Percentiles rank a stretch among this genome's conserved stretches.
phyloP scores from a whole-genome alignment of 1,284 basidiomycete genomes.

The Veloboletus limbatus region DNA sequence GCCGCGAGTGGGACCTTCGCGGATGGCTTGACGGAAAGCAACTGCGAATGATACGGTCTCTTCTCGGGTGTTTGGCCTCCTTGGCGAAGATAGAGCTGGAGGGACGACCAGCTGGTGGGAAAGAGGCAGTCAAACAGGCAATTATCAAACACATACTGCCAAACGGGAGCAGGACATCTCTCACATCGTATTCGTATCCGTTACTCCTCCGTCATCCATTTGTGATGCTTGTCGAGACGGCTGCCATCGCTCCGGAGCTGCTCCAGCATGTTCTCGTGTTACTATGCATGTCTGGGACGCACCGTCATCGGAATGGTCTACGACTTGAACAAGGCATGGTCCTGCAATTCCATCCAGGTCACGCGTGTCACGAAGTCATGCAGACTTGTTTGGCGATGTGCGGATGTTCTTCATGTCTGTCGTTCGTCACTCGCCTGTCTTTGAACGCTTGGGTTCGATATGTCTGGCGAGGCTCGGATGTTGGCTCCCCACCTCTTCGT shows the following conservation, averaged over 20 bases:
- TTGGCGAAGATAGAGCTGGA: constrained; percentile 69
- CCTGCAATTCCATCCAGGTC: constrained; percentile 43
- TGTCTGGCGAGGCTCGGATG: constrained; percentile 76
- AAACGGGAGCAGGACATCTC: constrained; percentile 82
- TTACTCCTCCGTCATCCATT: constrained; percentile 86
- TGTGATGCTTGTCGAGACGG: constrained; percentile 82
- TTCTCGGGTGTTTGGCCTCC: constrained; percentile 67
- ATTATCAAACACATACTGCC: constrained; percentile 86
- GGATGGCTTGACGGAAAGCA: constrained; percentile 77
- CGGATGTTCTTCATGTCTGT: constrained; percentile 85
- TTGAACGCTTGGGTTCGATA: constrained; percentile 76
- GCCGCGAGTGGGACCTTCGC: constrained; percentile 53
- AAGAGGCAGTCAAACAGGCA: constrained; percentile 73
- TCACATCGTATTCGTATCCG: constrained; percentile 74
- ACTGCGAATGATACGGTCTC: constrained; percentile 71
- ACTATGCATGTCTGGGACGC: constrained; percentile 85
- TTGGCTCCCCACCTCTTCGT: too few relatives aligned
- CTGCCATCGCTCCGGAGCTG: constrained; percentile 84
- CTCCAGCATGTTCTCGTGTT: constrained; percentile 83
- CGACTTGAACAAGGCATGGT: constrained; percentile 68
- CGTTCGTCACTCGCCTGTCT: constrained; percentile 73
- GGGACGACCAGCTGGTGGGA: constrained; percentile 63
- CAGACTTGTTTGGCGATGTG: constrained; percentile 72
- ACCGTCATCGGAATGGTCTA: constrained; percentile 81
- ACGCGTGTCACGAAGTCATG: constrained; percentile 49